Base-by-base conservation (phyloP, 106 monocot genomes). In the Acanthochlamys bracteata region DNA sequence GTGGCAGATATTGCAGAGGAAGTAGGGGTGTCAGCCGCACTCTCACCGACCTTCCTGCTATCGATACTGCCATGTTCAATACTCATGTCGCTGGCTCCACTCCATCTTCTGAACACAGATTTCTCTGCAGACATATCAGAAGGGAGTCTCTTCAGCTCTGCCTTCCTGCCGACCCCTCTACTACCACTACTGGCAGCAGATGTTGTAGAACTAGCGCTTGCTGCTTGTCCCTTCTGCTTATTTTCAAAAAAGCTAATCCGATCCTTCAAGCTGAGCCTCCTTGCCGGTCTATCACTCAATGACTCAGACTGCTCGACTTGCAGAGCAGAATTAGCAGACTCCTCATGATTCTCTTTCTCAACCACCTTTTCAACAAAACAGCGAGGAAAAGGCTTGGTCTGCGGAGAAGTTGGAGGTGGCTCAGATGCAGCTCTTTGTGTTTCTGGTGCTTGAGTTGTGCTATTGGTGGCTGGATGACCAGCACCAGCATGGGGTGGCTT, bases 81-180 rank as follows among this genome's bases (percentile, higher is more conserved):
- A 60, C 96, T 98, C 96, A 98, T 98, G 70, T 98, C 96, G 53
- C 96, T 98, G 39, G 88, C 83, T 60, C 91, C 88, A 53, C 96
- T 98, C 96, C 96, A 98, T 80, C 96, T 75, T 71, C 85, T 83
- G 59, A 94, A 67, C 45, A 92, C 88, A 3, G 76, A 78, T 67
- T 83, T 98, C 56, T 98, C 96, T 56, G 77, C 63, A 47, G 87
- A 88, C 1, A 67, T 60, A 52, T 92, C 88, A 70, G 96, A 98
- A 51, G 80, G 79, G 25, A 79, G 73, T 71, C 96, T 82, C 41
- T 78, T 70, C 51, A 85, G 88, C 75, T 98, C 91, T 7, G 63
- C 73, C 69, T 74, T 90, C 25, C 73, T 79, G 20, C 66, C 72
- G 27, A 65, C 63, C 52, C 66, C 67, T 45, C 49, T 70, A 41